Evolutionary conservation across 805 yeast species (phyloP).

Genomic region (Candida piceae): DNA sequence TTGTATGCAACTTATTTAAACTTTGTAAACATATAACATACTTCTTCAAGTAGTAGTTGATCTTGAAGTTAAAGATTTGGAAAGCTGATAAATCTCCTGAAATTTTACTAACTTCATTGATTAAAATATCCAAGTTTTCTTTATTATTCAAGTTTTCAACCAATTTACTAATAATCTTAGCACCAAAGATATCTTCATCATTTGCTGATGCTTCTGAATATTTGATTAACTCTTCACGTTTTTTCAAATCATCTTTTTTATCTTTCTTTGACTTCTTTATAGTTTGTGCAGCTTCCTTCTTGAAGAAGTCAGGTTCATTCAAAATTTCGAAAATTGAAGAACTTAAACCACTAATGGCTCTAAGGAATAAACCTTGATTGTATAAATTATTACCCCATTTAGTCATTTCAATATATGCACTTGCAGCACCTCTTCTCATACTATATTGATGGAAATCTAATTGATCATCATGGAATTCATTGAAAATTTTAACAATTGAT

Average conservation of each 20-base stretch:
- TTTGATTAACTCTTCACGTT: conserved; percentile 48
- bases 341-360: conserved; percentile 64
- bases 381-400: conserved; percentile 79
- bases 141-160: conserved; percentile 14
- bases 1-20: conserved; percentile 28
- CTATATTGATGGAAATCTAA: conserved; percentile 92
- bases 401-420: conserved; percentile 72
- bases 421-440: conserved; percentile 83
- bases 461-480: conserved; percentile 76
- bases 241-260: conserved; percentile 53
- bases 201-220: conserved; percentile 31
- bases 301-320: conserved; percentile 22
- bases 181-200: conserved; percentile 61
- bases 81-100: conserved; percentile 38
- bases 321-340: conserved; percentile 44
- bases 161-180: conserved; percentile 28
- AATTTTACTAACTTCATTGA: conserved; percentile 31
- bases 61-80: conserved; percentile 30
- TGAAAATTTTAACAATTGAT: conserved; percentile 61
- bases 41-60: conserved; percentile 33
- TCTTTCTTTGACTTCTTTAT: conserved; percentile 38
- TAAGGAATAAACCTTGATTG: conserved; percentile 63
- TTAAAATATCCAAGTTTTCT: conserved; percentile 35
- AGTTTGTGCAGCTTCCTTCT: conserved; percentile 9
- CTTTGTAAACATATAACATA: conserved; percentile 43